Evolutionary conservation across 345 rosid species (phyloP).

Genomic region (Mercurialis annua): DNA sequence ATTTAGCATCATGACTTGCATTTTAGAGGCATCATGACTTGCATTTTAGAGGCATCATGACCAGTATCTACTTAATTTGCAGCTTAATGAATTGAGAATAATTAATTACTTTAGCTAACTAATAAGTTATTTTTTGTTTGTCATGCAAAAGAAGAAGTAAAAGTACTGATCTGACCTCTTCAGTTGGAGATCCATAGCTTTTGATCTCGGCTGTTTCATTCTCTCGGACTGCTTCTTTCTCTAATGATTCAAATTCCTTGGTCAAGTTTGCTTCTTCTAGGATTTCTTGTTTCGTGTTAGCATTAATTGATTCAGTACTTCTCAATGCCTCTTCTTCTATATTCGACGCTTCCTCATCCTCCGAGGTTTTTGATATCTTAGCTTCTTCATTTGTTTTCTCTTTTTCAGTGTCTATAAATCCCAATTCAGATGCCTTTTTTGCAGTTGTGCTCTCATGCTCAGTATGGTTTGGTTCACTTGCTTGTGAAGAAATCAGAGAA

Average conservation of each 20-base stretch:
- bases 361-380: conserved; percentile 3
- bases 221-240: conserved; percentile 19
- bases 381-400: conserved; percentile 13
- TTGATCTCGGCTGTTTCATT: conserved; percentile 6
- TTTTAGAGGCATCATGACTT: conserved; percentile 8
- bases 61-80: background rate
- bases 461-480: background rate
- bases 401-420: conserved; percentile 15
- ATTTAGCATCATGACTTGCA: background rate
- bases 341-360: conserved; percentile 13
- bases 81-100: background rate
- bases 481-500: conserved; percentile 4
- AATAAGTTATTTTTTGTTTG: conserved; percentile 1
- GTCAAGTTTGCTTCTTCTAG: conserved; percentile 17
- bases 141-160: background rate
- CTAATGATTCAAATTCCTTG: conserved; percentile 15
- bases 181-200: conserved; percentile 2
- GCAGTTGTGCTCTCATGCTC: conserved; percentile 12
- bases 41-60: background rate
- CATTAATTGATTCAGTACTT: background rate
- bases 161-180: conserved; percentile 21
- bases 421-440: conserved; percentile 16
- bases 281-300: conserved; percentile 11
- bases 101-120: background rate
- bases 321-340: conserved; percentile 17